Conservation (phyloP, 2,329 filamentous ascomycete species). For the Scedosporium boydii region DNA sequence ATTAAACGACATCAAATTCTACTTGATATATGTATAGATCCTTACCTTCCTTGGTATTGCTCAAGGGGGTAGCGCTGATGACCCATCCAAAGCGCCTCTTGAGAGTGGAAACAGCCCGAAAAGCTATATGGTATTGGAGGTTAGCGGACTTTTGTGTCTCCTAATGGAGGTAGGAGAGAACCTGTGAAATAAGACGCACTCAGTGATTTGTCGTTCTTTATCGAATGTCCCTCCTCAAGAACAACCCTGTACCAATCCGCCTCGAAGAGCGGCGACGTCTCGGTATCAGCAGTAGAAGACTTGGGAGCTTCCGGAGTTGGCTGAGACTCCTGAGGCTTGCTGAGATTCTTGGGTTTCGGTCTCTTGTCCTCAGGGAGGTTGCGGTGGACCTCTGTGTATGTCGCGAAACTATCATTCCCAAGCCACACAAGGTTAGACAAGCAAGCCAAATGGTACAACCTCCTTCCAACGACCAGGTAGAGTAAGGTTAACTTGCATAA, state of each 20-base stretch:
- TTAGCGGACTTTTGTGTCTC: not conserved
- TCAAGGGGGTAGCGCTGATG: not conserved
- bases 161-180: not conserved
- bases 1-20: not conserved
- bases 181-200: slow-evolving; percentile 17
- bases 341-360: not conserved
- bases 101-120: not conserved
- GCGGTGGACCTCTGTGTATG: not conserved
- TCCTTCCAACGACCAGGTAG: too few relatives aligned
- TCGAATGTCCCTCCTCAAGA: slow-evolving; percentile 46
- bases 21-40: not conserved
- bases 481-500: not conserved
- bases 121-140: not conserved
- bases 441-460: not conserved
- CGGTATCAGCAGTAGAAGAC: not conserved
- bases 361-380: not conserved
- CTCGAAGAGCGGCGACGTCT: slow-evolving; percentile 20
- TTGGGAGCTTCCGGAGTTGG: not conserved
- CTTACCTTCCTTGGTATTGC: not conserved
- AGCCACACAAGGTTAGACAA: not conserved
- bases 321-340: not conserved
- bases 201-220: slow-evolving; percentile 36
- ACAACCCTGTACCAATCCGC: slow-evolving; percentile 40
- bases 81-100: not conserved
- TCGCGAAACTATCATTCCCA: not conserved